Evolutionary conservation across 352 stramenopile genomes (phyloP).

Genomic region (Globisporangium rhizosaccharum): DNA sequence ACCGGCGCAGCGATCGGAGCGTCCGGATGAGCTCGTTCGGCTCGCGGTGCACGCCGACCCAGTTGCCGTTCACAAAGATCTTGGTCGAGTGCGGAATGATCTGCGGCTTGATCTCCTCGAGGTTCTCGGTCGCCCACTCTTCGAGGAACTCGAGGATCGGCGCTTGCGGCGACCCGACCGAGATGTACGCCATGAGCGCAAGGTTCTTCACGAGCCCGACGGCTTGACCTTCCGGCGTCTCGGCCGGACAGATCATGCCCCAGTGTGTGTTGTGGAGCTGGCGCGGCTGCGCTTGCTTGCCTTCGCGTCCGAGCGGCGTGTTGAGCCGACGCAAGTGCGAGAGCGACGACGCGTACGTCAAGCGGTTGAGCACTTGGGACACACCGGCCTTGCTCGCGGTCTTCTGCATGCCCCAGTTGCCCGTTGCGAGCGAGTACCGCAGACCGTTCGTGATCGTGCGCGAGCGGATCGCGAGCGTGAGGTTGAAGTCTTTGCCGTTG

Average conservation of each 20-base stretch:
- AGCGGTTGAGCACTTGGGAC: constrained; percentile 98
- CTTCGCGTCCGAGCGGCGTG: constrained; percentile 97
- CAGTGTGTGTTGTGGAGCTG: constrained; percentile 99
- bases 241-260: constrained; percentile 98
- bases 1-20: constrained; percentile 92
- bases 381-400: constrained; percentile 96
- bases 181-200: constrained; percentile 99
- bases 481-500: constrained; percentile 94
- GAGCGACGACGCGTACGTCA: constrained; percentile 98
- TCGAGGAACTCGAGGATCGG: constrained; percentile 98
- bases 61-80: constrained; percentile 99
- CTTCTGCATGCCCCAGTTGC: constrained; percentile 98
- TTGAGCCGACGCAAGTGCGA: constrained; percentile 98
- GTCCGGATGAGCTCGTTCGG: constrained; percentile 95
- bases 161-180: constrained; percentile 88
- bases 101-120: constrained; percentile 96
- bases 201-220: constrained; percentile 98
- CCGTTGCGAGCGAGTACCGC: constrained; percentile 98
- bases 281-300: constrained; percentile 98
- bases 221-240: constrained; percentile 95
- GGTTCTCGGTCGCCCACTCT: constrained; percentile 97
- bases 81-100: constrained; percentile 98
- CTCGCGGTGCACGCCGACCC: constrained; percentile 98
- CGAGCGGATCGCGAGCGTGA: constrained; percentile 96
- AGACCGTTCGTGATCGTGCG: constrained; percentile 98